phyloP scores from a whole-genome alignment of 2,329 filamentous ascomycete species.

The Diatrype stigma region DNA sequence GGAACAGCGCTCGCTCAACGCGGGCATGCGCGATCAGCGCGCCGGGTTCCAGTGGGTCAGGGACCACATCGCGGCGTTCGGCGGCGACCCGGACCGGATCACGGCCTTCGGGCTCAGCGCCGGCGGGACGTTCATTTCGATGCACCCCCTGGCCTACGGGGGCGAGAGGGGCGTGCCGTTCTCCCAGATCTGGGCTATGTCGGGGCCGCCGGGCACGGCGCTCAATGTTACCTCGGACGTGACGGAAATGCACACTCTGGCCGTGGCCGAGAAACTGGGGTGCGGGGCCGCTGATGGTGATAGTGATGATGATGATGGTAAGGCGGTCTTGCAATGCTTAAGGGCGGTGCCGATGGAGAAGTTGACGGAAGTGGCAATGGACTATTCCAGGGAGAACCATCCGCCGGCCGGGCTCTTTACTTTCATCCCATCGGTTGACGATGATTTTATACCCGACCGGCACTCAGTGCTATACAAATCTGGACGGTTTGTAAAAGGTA shows the following conservation, averaged over 20 bases:
- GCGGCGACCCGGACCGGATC: constrained; percentile 21
- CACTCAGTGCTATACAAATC: constrained; percentile 18
- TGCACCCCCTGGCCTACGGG: constrained; percentile 25
- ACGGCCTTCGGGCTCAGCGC: constrained; percentile 18
- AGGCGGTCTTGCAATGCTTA: constrained; percentile 16
- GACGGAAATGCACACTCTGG: constrained; percentile 21
- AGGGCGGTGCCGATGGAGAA: constrained; percentile 17
- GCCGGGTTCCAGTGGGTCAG: constrained; percentile 23
- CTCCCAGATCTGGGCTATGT: constrained; percentile 28
- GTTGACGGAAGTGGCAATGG: constrained; percentile 20
- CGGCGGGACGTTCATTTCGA: constrained; percentile 18
- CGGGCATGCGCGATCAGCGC: constrained; percentile 23
- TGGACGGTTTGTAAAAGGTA: constrained; percentile 17
- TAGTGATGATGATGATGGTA: constrained; percentile 6
- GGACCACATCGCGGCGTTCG: constrained; percentile 25
- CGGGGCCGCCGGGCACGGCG: constrained; percentile 29
- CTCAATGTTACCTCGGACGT: constrained; percentile 27
- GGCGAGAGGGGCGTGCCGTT: constrained; percentile 29
- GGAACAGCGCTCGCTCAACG: constrained; percentile 23
- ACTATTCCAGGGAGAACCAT: constrained; percentile 22
- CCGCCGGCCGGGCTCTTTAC: constrained; percentile 23
- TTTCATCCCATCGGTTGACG: constrained; percentile 26
- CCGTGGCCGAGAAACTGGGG: constrained; percentile 17
- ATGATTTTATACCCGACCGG: constrained; percentile 22
- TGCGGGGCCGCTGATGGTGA: constrained; percentile 12